phyloP scores from a whole-genome alignment of 208 protist genomes.

The Endotrypanum monterogeii region DNA sequence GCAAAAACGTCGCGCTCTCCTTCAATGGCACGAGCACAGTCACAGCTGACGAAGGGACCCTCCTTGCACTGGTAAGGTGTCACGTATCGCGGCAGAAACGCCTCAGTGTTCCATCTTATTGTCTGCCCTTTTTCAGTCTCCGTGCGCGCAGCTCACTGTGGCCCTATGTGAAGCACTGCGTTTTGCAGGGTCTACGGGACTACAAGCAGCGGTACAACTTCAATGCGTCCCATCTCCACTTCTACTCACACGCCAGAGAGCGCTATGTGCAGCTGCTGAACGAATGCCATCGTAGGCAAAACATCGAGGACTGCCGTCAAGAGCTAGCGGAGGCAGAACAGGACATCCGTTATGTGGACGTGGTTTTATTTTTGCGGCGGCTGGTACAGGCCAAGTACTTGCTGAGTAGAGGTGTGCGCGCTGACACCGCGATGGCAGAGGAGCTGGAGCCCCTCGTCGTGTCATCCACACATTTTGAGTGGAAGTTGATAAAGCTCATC shows the following conservation, averaged over 20 bases:
- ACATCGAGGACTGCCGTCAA: constrained; percentile 41
- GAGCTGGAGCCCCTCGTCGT: constrained; percentile 20
- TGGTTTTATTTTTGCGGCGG: constrained; percentile 64
- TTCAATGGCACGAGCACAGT: constrained; percentile 42
- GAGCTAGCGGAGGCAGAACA: constrained; percentile 69
- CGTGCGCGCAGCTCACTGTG: constrained; percentile 51
- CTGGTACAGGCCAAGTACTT: constrained; percentile 53
- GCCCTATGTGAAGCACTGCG: constrained; percentile 53
- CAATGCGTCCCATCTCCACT: constrained; percentile 70
- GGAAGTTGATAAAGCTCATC: constrained; percentile 36
- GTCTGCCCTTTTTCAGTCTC: constrained; percentile 50
- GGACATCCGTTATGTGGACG: constrained; percentile 74
- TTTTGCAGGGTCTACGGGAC: constrained; percentile 58
- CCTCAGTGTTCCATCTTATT: constrained; percentile 53
- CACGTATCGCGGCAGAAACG: constrained; percentile 47
- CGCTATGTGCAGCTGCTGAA: constrained; percentile 76
- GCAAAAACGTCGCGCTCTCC: constrained; percentile 52
- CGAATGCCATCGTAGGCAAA: constrained; percentile 53
- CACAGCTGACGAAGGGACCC: constrained; percentile 43
- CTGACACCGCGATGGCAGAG: neutral
- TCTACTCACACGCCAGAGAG: constrained; percentile 58
- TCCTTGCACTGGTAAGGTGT: constrained; percentile 52
- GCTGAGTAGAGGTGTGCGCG: neutral
- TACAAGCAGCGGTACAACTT: constrained; percentile 71
- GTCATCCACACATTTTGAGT: constrained; percentile 52